Percentiles rank a stretch among this genome's conserved stretches.
Evolutionary conservation across 345 rosid genomes (phyloP).

Genomic region (Streptanthus diversifolius): DNA sequence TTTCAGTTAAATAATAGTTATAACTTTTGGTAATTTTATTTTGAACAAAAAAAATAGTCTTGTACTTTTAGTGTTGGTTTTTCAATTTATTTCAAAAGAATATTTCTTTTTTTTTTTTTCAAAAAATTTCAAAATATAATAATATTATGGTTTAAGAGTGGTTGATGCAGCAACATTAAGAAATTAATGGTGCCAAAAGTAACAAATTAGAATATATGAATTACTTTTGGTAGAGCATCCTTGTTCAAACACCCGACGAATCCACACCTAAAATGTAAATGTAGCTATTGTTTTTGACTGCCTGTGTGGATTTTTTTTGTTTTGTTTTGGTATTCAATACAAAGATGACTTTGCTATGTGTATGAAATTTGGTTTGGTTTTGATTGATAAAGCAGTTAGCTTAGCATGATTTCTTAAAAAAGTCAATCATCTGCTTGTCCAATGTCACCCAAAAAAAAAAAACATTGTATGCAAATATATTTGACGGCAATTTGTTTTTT

Average conservation of each 20-base stretch:
- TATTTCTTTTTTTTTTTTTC: neutral
- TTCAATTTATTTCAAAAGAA: neutral
- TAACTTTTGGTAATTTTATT: no score
- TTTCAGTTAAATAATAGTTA: no score
- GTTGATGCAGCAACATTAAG: neutral
- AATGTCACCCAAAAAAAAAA: neutral
- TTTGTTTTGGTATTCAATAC: neutral
- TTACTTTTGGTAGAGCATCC: conserved; percentile 2
- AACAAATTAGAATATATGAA: neutral
- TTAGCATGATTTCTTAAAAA: neutral
- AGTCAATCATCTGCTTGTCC: neutral
- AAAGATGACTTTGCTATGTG: neutral
- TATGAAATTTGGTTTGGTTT: neutral
- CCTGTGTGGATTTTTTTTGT: neutral
- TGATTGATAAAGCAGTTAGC: neutral
- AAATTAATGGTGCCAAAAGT: conserved; percentile 15
- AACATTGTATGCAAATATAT: neutral
- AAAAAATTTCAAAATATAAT: neutral
- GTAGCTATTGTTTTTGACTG: neutral
- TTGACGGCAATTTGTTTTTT: neutral
- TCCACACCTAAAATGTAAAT: neutral
- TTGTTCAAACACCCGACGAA: neutral
- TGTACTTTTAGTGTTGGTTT: neutral
- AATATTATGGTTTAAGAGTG: neutral
- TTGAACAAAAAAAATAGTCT: neutral